These are phyloP conservation scores for Pyrenophora seminiperda DNA, from an alignment of 2,329 filamentous ascomycete genomes.

Conservation along the genomic window DNA sequence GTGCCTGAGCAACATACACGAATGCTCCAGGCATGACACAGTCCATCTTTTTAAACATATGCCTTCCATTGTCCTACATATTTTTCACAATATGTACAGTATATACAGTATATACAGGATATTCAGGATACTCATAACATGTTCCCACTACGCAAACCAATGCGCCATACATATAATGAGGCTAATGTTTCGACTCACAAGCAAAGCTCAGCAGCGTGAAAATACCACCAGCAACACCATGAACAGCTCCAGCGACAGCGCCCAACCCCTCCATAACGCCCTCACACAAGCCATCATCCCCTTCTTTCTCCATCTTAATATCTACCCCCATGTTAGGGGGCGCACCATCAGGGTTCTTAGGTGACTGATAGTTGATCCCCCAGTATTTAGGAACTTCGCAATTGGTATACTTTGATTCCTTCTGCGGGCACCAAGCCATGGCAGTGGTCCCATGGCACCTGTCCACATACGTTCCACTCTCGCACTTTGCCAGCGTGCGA, in stretches of 20 bases:
- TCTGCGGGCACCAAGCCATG: constrained; percentile 2
- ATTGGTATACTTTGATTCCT: not conserved
- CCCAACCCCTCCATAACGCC: constrained; percentile 6
- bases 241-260: constrained; percentile 13
- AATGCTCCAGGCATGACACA: too few relatives aligned
- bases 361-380: constrained; percentile 18
- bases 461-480: constrained; percentile 3
- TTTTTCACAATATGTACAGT: too few relatives aligned
- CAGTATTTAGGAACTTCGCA: constrained; percentile 4
- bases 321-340: constrained; percentile 7
- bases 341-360: constrained; percentile 15
- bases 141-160: too few relatives aligned
- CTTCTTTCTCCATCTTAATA: constrained; percentile 1
- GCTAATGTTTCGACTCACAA: not conserved
- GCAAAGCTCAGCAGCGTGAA: constrained; percentile 18
- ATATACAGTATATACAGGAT: too few relatives aligned
- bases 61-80: too few relatives aligned
- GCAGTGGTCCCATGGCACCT: not conserved
- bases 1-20: too few relatives aligned
- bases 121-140: too few relatives aligned
- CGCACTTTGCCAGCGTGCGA: constrained; percentile 16
- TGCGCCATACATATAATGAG: not conserved
- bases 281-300: constrained; percentile 2
- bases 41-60: too few relatives aligned
- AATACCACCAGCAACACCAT: constrained; percentile 12